Base-by-base conservation (phyloP, 2,329 filamentous ascomycete genomes). In the Curvularia spicifera region DNA sequence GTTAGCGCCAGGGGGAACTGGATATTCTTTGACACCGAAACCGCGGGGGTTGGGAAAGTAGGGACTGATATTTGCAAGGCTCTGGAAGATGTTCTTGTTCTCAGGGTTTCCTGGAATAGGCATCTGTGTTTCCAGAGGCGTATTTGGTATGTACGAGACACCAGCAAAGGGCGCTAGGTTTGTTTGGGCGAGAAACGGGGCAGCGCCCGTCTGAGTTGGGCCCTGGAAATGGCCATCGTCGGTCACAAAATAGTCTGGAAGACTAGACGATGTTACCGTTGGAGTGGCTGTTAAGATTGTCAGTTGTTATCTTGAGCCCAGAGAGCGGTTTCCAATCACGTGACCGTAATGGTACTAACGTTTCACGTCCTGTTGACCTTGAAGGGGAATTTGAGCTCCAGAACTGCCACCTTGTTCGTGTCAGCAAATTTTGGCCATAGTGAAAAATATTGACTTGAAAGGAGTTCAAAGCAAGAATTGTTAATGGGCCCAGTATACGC, bases 11-110 rank as follows among this genome's bases (percentile, higher is more conserved):
- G 80, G 73, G 0, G 89, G 90, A 15, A 91, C 74, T 3, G 89
- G 81, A 66, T 89, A 90, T 75, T 93, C 90, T 15, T 89, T 80
- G 0, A 91, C 88, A 2, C 90, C 90, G 63, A 92, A 93, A 1
- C 90, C 90, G 33, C 73, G 68, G 0, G 88, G 85, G 54, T 88
- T 87, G 0, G 89, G 87, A 60, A 85, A 85, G 74, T 92, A 93
- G 3, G 89, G 89, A 39, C 86, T 87, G 29, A 92, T 75, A 60
- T 87, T 84, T 5, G 88, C 90, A 81, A 91, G 88, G 69, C 88
- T 80, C 60, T 87, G 82, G 75, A 91, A 92, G 66, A 92, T 90
- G 75, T 85, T 89, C 63, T 82, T 78, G 68, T 88, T 84, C 28
- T 83, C 78, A 2, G 77, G 75, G 47, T 82, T 82, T 26, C 88